phyloP scores from a whole-genome alignment of 495 filamentous ascomycete species.

The Hapsidospora chrysogenum region DNA sequence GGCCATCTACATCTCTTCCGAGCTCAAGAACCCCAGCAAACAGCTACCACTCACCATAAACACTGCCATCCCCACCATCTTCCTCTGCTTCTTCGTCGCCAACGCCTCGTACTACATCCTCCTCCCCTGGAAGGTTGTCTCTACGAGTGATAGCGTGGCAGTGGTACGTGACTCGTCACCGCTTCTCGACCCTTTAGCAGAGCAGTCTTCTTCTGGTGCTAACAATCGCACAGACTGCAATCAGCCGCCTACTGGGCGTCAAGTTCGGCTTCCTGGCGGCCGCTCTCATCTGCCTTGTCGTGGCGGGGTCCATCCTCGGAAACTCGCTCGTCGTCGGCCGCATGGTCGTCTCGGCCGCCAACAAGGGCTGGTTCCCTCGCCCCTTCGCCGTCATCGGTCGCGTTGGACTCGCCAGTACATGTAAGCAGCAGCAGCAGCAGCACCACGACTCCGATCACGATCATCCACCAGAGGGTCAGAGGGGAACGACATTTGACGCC shows the following conservation, averaged over 20 bases:
- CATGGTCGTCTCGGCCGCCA: conserved; percentile 38
- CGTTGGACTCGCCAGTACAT: conserved; percentile 7
- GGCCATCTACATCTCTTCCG: conserved; percentile 38
- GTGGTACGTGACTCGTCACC: conserved; percentile 24
- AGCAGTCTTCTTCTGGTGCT: not conserved
- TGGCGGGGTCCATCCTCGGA: conserved; percentile 35
- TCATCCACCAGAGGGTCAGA: conserved; percentile 1
- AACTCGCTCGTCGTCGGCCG: conserved; percentile 40
- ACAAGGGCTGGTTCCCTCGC: conserved; percentile 31
- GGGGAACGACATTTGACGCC: conserved; percentile 18
- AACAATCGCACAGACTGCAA: conserved; percentile 25
- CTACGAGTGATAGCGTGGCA: conserved; percentile 34
- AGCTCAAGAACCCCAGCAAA: conserved; percentile 29
- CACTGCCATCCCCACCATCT: conserved; percentile 34
- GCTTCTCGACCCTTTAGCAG: too few species aligned
- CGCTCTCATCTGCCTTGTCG: conserved; percentile 32
- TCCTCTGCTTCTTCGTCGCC: conserved; percentile 34
- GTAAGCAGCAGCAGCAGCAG: not conserved
- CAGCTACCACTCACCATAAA: conserved; percentile 39
- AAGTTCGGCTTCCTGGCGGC: conserved; percentile 28
- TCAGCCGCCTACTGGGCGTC: conserved; percentile 30
- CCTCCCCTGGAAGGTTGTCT: conserved; percentile 34
- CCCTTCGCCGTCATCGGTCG: conserved; percentile 24
- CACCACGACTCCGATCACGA: not conserved
- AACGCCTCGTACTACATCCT: conserved; percentile 39